Conservation (phyloP, 164 flowering plant species). For the Stephania yunnanensis region DNA sequence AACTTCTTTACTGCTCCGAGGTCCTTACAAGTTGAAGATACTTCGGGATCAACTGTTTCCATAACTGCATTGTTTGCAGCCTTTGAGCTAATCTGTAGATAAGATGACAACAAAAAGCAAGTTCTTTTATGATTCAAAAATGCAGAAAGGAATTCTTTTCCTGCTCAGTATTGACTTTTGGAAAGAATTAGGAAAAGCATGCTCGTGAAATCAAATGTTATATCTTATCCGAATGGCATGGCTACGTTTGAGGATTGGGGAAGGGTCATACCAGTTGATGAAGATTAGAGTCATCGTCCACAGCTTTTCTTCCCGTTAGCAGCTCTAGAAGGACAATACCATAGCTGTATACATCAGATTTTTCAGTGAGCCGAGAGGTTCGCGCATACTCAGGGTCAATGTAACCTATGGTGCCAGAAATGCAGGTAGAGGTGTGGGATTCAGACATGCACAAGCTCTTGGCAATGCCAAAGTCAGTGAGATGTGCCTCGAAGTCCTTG, state of each 20-base stretch:
- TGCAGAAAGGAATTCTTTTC: too few relatives aligned
- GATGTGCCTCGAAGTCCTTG: constrained; percentile 87
- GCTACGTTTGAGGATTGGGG: not conserved
- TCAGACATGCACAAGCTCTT: constrained; percentile 71
- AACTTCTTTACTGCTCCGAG: constrained; percentile 78
- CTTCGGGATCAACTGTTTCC: constrained; percentile 88
- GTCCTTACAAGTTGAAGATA: constrained; percentile 74
- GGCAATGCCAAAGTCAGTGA: constrained; percentile 98
- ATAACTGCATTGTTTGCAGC: constrained; percentile 79
- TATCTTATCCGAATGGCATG: not conserved
- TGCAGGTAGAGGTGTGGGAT: constrained; percentile 74
- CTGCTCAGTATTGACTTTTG: not conserved
- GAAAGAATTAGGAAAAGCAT: not conserved
- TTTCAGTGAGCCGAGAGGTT: constrained; percentile 89
- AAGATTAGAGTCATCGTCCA: constrained; percentile 88
- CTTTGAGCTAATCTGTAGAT: constrained; percentile 64
- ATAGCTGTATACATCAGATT: constrained; percentile 93
- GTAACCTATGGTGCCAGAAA: constrained; percentile 97
- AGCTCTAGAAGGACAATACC: constrained; percentile 92
- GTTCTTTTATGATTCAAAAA: not conserved
- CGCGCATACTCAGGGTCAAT: constrained; percentile 99
- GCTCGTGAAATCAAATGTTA: not conserved
- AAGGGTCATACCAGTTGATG: constrained; percentile 66
- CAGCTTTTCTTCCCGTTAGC: constrained; percentile 90
- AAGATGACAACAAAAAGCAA: not conserved